Percentiles rank a stretch among this genome's conserved stretches.
phyloP scores from a whole-genome alignment of 2,329 filamentous ascomycete species.

The Aureobasidium sp. region DNA sequence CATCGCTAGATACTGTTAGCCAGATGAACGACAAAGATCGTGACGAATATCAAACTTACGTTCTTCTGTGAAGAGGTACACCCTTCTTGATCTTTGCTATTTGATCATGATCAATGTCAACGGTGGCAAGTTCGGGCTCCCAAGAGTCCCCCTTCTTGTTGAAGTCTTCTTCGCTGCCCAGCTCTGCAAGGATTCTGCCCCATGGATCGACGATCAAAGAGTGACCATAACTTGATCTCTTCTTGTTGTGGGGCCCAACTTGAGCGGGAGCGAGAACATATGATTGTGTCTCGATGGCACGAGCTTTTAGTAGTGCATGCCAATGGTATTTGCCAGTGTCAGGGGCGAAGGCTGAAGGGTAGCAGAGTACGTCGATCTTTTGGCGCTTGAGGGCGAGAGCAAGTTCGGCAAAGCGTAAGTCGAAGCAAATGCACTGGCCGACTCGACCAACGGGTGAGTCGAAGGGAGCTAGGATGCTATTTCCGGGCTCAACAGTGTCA shows the following conservation, averaged over 20 bases:
- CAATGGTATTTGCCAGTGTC: constrained; percentile 82
- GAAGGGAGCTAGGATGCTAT: constrained; percentile 60
- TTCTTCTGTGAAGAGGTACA: constrained; percentile 31
- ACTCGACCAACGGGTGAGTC: constrained; percentile 66
- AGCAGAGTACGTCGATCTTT: constrained; percentile 70
- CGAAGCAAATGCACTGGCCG: constrained; percentile 82
- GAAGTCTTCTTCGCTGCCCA: constrained; percentile 46
- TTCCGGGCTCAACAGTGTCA: constrained; percentile 62
- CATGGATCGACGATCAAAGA: constrained; percentile 82
- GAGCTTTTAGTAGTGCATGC: constrained; percentile 67
- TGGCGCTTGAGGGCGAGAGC: constrained; percentile 59
- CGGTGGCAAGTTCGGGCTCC: constrained; percentile 37
- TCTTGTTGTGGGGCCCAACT: constrained; percentile 64
- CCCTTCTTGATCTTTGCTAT: constrained; percentile 32
- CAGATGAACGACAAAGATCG: background rate
- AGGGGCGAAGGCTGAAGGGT: constrained; percentile 85
- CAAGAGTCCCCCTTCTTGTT: constrained; percentile 28
- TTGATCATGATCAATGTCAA: constrained; percentile 32
- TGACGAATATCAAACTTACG: constrained; percentile 23
- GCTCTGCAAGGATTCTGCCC: constrained; percentile 65
- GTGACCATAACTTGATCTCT: constrained; percentile 75
- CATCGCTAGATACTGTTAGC: constrained; percentile 17
- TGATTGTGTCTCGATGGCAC: constrained; percentile 82
- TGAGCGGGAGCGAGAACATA: constrained; percentile 87
- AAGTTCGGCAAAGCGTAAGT: constrained; percentile 59